Evolutionary conservation across 1,284 basidiomycete genomes (phyloP).

Genomic region (Austroboletus novae-zelandiae): DNA sequence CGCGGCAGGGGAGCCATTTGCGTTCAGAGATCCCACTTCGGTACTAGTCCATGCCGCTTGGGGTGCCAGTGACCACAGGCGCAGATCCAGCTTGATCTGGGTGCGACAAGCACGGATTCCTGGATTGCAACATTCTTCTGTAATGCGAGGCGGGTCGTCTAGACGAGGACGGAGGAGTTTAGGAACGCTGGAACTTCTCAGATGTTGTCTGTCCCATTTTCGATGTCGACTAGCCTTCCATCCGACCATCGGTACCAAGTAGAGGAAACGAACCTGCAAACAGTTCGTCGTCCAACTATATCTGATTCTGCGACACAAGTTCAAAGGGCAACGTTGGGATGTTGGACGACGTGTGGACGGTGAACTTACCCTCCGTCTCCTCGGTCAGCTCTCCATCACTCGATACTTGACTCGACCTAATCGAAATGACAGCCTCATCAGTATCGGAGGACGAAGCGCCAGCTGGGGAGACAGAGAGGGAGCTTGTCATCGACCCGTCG

Average conservation of each 20-base stretch:
- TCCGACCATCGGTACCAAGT: no score
- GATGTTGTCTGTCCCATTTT: not conserved
- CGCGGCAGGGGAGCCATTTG: no score
- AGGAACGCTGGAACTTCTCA: slow-evolving; percentile 1
- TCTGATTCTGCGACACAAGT: not conserved
- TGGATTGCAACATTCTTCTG: not conserved
- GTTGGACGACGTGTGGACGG: no score
- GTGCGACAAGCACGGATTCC: not conserved
- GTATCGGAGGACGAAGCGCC: not conserved
- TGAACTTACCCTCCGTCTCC: no score
- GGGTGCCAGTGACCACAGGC: not conserved
- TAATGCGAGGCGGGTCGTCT: not conserved
- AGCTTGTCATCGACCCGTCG: not conserved
- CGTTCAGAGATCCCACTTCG: not conserved
- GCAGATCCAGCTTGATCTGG: not conserved
- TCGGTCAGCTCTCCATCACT: no score
- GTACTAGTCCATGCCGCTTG: not conserved
- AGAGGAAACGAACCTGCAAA: not conserved
- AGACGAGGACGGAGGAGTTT: slow-evolving; percentile 7
- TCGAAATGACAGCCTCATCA: not conserved
- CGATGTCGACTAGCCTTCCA: no score
- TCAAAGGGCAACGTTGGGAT: no score
- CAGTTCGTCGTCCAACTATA: not conserved
- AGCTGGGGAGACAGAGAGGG: not conserved
- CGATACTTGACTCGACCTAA: no score